Evolutionary conservation across 768 basidiomycete species (phyloP).

Genomic region (Lactifluus hygrophoroides): DNA sequence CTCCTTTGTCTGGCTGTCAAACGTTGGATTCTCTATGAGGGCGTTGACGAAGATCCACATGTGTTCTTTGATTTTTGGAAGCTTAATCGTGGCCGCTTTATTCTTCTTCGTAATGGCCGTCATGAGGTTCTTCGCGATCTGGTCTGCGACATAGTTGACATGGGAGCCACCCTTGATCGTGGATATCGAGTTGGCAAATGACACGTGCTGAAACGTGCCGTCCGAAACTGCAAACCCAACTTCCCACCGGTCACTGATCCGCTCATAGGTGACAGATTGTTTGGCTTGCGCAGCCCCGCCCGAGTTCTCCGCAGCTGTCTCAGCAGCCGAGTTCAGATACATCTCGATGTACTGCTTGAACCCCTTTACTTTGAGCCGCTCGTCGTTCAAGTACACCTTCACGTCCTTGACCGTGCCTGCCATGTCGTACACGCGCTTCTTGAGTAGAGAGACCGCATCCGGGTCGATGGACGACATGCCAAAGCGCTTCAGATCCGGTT

Average conservation of each 20-base stretch:
- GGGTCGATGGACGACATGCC: slow-evolving; percentile 88
- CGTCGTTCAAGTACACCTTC: slow-evolving; percentile 91
- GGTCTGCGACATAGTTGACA: slow-evolving; percentile 76
- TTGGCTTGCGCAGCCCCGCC: slow-evolving; percentile 77
- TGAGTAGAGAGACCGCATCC: slow-evolving; percentile 80
- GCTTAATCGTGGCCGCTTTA: slow-evolving; percentile 90
- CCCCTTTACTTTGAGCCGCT: slow-evolving; percentile 83
- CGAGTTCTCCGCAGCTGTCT: slow-evolving; percentile 56
- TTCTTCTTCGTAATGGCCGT: slow-evolving; percentile 91
- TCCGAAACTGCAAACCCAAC: slow-evolving; percentile 92
- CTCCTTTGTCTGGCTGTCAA: slow-evolving; percentile 99
- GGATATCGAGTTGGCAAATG: slow-evolving; percentile 95
- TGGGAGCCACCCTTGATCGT: slow-evolving; percentile 97
- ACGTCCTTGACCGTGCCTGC: slow-evolving; percentile 91
- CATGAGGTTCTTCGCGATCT: slow-evolving; percentile 79
- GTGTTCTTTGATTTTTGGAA: slow-evolving; percentile 91
- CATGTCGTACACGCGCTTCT: slow-evolving; percentile 94
- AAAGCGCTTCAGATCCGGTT: slow-evolving; percentile 85
- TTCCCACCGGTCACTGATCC: slow-evolving; percentile 81
- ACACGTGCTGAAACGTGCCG: slow-evolving; percentile 86
- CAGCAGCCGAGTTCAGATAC: slow-evolving; percentile 73
- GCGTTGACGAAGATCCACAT: slow-evolving; percentile 98
- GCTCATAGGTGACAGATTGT: slow-evolving; percentile 74
- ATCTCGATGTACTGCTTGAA: slow-evolving; percentile 98
- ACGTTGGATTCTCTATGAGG: slow-evolving; percentile 93